Base-by-base conservation (phyloP, 805 yeast genomes). In the Kodamaea kaohsiungensis region DNA sequence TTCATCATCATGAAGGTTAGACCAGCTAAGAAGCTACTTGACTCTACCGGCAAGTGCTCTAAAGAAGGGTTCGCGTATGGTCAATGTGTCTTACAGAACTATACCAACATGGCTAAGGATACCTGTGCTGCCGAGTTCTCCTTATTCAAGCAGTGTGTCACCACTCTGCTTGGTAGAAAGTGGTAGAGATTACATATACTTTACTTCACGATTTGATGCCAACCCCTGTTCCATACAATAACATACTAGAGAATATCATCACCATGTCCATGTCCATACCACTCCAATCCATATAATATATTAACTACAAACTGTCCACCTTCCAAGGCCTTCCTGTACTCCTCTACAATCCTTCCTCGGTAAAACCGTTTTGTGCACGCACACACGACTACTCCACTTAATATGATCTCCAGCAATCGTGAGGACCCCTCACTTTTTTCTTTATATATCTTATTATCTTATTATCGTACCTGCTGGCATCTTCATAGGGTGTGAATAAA, bases 111-210 rank as follows among this genome's bases (percentile, higher is more conserved):
- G 40, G 63, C 76, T 12, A 77, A 80, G 54, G 83, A 81, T 56
- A 74, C 78, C n/a, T 85, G 88, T 61, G 71, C 69, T 46, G 61
- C 70, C 30, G 86, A 85, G 64, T 85, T 85, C 54, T 56, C 64
- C 18, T 61, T 61, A 37, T 84, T 82, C 65, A 82, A 77, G 58
- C 57, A 66, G 16, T 85, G 89, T 65, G 84, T 84, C 9, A 64
- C 71, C 35, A 60, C 63, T 13, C 39, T 15, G 35, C 16, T 46
- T 17, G 48, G 48, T 7, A 46, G 33, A 30, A 46, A 46, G 22
- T 46, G 48, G 48, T 46, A 46, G n/a, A 2, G 18, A 8, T 35
- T 9, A 12, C 43, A 16, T 15, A 39, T n/a, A 12, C 7, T 15
- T 18, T 16, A 39, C 15, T 16, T 7, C 17, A 39, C 43, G 43